These are phyloP conservation scores for Chenopodium quinoa DNA, from an alignment of 148 eudicot species.

Conservation along the genomic window DNA sequence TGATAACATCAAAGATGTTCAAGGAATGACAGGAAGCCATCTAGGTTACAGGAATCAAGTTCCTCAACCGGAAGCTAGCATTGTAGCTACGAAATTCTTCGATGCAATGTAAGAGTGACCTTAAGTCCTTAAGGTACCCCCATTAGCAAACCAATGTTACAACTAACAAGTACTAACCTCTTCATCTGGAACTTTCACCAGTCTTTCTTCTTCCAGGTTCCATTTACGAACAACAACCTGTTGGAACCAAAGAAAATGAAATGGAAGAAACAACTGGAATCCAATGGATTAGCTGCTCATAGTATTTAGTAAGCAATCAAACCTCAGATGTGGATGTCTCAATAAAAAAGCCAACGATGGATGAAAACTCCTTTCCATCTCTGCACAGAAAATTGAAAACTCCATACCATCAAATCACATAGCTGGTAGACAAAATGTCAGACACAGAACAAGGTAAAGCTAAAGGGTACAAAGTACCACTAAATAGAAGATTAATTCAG, in stretches of 20 bases:
- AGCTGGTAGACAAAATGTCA: not conserved
- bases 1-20: not conserved
- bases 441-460: not conserved
- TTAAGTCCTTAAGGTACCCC: not conserved
- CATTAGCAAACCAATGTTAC: not conserved
- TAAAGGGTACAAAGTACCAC: not conserved
- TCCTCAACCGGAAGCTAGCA: not conserved
- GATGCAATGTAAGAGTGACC: not conserved
- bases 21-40: not conserved
- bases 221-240: conserved; percentile 86
- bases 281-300: not conserved
- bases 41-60: not conserved
- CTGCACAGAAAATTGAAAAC: conserved; percentile 42
- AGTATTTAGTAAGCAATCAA: conserved; percentile 11
- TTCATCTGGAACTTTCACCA: conserved; percentile 67
- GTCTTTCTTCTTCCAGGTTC: conserved; percentile 68
- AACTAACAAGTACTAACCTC: conserved; percentile 50
- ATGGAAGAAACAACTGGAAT: conserved; percentile 9
- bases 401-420: not conserved
- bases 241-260: conserved; percentile 23
- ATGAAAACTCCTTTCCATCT: conserved; percentile 80
- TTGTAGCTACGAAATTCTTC: not conserved
- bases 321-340: conserved; percentile 76
- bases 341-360: conserved; percentile 78
- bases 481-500: not conserved